Percentiles rank a stretch among this genome's conserved stretches.
phyloP scores from a whole-genome alignment of 176 grass and related monocot genomes.

The Secale cereale region DNA sequence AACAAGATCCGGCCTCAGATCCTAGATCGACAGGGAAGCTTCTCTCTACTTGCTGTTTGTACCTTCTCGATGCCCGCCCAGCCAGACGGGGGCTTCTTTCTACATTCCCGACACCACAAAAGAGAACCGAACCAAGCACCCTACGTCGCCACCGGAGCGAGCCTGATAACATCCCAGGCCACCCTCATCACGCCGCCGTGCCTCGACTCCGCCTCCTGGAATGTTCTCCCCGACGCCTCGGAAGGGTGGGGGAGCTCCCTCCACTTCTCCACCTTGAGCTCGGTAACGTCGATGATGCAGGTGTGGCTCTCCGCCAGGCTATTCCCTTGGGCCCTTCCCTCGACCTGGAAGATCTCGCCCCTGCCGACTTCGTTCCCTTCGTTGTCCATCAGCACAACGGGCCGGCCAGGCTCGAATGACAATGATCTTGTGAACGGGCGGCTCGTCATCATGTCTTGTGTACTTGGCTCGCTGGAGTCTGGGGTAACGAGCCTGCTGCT shows the following conservation, averaged over 20 bases:
- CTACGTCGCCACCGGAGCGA: constrained; percentile 22
- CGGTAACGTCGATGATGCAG: constrained; percentile 54
- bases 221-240: constrained; percentile 59
- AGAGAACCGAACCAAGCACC: background rate
- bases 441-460: constrained; percentile 24
- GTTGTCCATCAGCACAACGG: constrained; percentile 48
- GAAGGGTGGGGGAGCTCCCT: constrained; percentile 75
- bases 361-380: constrained; percentile 69
- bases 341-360: constrained; percentile 59
- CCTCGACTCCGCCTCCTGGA: constrained; percentile 56
- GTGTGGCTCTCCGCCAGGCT: constrained; percentile 25
- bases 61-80: background rate
- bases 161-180: constrained; percentile 56
- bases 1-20: background rate
- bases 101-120: background rate
- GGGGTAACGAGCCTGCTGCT: constrained; percentile 28
- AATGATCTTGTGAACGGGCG: constrained; percentile 34
- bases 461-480: constrained; percentile 33
- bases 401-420: constrained; percentile 48
- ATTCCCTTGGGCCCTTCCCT: constrained; percentile 49
- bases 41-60: background rate
- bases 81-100: background rate
- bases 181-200: constrained; percentile 68
- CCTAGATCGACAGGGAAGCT: background rate
- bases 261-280: constrained; percentile 73